Base-by-base conservation (phyloP, 352 stramenopile species). In the Chrysophaeum taylorii region DNA sequence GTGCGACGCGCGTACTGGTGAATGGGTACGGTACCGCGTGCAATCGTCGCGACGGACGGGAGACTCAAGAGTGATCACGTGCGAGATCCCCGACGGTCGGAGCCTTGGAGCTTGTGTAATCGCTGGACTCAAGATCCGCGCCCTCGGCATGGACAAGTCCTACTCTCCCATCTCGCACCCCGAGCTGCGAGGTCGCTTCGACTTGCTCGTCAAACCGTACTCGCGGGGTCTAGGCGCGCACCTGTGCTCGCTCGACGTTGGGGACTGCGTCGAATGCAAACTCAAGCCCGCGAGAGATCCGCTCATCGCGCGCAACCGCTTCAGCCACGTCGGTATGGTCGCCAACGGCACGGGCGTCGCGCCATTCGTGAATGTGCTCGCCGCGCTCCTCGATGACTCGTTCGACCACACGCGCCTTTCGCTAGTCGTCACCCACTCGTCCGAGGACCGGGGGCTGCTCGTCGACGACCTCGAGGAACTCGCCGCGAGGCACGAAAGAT, bases 131-230 rank as follows among this genome's bases (percentile, higher is more conserved):
- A n/a, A n/a, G n/a, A n/a, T n/a, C n/a, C n/a, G n/a, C n/a, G n/a
- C n/a, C n/a, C n/a, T n/a, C n/a, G n/a, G n/a, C n/a, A n/a, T 78
- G 0, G 70, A 70, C 27, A 80, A 76, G 36, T 75, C 64, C 0
- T 80, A 80, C 48, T 77, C 70, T n/a, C 76, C 76, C 7, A 53
- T 76, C 18, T 70, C 52, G 4, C 76, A 77, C 71, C 69, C 76
- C 25, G 35, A 64, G 52, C 41, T 33, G 0, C 7, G 31, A 5
- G 57, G 41, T 0, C 67, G 31, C 23, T 79, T 80, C 25, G 76
- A 80, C 50, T 45, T 80, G 27, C 31, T 80, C 21, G 76, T 80
- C 12, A 80, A 80, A 62, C 23, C 70, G 7, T 80, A 80, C 61
- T 72, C 73, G 29, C 73, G 73, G 18, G 75, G 73, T 15, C 73